Percentiles rank a stretch among this genome's conserved stretches.
Conservation (phyloP, 2,329 filamentous ascomycete genomes). For the Cladosporium velox region DNA sequence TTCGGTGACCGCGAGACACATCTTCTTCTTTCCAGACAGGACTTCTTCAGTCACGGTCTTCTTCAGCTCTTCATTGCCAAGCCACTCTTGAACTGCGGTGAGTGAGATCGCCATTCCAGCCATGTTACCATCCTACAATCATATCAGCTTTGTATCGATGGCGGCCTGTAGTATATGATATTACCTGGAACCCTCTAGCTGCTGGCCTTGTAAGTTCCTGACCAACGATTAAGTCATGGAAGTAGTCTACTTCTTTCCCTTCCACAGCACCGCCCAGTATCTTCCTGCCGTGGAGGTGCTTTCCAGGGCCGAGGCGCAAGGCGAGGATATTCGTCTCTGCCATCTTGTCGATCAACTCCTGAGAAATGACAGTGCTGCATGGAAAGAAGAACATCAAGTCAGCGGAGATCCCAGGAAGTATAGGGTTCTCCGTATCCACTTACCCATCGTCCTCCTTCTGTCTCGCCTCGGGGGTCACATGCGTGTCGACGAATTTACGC, state of each 20-base stretch:
- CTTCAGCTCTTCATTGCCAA: conserved; percentile 66
- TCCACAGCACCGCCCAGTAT: conserved; percentile 70
- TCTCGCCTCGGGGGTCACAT: conserved; percentile 73
- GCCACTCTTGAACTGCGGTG: conserved; percentile 78
- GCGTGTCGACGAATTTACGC: conserved; percentile 69
- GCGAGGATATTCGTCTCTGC: conserved; percentile 71
- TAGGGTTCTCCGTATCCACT: not conserved
- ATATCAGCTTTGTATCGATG: not conserved
- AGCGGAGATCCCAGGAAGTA: not conserved
- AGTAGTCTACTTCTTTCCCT: conserved; percentile 82
- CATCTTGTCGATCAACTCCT: conserved; percentile 76
- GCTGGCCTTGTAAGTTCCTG: conserved; percentile 74
- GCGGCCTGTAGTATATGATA: not conserved
- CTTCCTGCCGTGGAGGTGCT: conserved; percentile 72
- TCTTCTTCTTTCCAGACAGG: conserved; percentile 80
- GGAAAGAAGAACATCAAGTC: not conserved
- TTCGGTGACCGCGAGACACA: conserved; percentile 84
- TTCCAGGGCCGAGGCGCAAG: conserved; percentile 81
- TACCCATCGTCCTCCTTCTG: conserved; percentile 71
- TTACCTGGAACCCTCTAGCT: conserved; percentile 79
- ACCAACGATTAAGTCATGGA: conserved; percentile 75
- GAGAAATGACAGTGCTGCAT: conserved; percentile 60
- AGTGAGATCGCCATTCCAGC: conserved; percentile 82
- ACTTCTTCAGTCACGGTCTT: conserved; percentile 70
- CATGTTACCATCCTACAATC: conserved; percentile 76